Evolutionary conservation across 306 rosid species (phyloP).

Genomic region (Acacia acuminata): DNA sequence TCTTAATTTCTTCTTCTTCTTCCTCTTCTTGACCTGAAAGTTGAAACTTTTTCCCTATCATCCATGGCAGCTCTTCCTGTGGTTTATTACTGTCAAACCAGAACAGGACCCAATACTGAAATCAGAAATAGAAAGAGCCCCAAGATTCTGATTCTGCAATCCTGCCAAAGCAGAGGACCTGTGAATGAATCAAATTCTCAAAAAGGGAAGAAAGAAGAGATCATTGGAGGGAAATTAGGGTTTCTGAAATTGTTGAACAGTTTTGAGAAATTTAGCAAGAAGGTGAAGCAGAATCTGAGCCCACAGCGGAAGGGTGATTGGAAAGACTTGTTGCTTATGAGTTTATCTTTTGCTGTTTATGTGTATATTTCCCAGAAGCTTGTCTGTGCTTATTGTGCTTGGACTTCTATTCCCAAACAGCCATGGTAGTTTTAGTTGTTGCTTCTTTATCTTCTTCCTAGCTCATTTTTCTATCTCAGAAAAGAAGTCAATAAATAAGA

Average conservation of each 20-base stretch:
- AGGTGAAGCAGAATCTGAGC: constrained; percentile 54
- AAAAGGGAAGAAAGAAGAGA: constrained; percentile 24
- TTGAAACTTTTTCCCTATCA: neutral
- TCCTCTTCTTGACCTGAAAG: neutral
- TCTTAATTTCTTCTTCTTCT: neutral
- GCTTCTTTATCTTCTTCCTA: neutral
- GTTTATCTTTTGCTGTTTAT: constrained; percentile 85
- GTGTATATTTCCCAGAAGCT: constrained; percentile 78
- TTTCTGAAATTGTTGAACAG: constrained; percentile 28
- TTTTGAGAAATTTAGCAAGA: constrained; percentile 53
- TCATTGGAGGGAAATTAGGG: constrained; percentile 24
- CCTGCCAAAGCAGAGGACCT: constrained; percentile 47
- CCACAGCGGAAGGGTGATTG: constrained; percentile 87
- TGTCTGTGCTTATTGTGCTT: constrained; percentile 75
- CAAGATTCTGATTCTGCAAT: constrained; percentile 28
- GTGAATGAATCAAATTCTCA: constrained; percentile 25
- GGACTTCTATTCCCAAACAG: constrained; percentile 57
- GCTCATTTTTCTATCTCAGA: neutral
- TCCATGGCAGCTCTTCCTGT: constrained; percentile 53
- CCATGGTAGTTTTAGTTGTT: constrained; percentile 43
- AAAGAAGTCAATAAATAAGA: neutral
- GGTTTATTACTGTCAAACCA: constrained; percentile 27
- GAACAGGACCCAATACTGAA: neutral
- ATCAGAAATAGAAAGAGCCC: constrained; percentile 32
- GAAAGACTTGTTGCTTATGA: constrained; percentile 80